A percentile compares a stretch with the other conserved stretches of the same genome.
phyloP scores from a whole-genome alignment of 2,329 filamentous ascomycete genomes.

The Paraphaeosphaeria minitans region DNA sequence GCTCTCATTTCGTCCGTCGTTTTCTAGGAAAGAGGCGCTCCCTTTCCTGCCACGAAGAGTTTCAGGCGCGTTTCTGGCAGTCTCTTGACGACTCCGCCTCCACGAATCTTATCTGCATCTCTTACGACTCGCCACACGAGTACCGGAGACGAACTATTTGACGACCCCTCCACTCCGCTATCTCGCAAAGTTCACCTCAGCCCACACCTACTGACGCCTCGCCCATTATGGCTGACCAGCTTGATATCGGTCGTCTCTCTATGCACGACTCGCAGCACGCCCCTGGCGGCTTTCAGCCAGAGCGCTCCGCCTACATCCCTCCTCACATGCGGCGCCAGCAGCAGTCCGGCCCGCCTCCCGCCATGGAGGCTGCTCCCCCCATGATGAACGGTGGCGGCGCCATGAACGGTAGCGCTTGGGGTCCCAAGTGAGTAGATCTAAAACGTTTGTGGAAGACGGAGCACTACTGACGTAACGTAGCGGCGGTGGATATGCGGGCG shows the following conservation, averaged over 20 bases:
- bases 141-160: slow-evolving; percentile 26
- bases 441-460: not conserved
- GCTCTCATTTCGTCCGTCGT: slow-evolving; percentile 47
- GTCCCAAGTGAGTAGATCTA: slow-evolving; percentile 40
- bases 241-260: slow-evolving; percentile 79
- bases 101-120: slow-evolving; percentile 33
- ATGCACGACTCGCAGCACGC: slow-evolving; percentile 70
- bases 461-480: slow-evolving; percentile 29
- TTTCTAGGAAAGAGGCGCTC: slow-evolving; percentile 45
- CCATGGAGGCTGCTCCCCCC: slow-evolving; percentile 50
- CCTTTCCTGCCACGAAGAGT: slow-evolving; percentile 45
- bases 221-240: slow-evolving; percentile 58
- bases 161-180: slow-evolving; percentile 12
- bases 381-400: slow-evolving; percentile 53
- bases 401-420: slow-evolving; percentile 69
- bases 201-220: slow-evolving; percentile 17
- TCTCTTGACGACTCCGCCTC: slow-evolving; percentile 37
- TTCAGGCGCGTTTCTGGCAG: slow-evolving; percentile 50
- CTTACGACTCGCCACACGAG: slow-evolving; percentile 40
- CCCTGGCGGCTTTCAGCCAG: slow-evolving; percentile 55
- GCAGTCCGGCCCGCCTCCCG: slow-evolving; percentile 35
- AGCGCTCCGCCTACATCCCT: slow-evolving; percentile 79
- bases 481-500: slow-evolving; percentile 37
- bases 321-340: slow-evolving; percentile 71
- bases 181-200: slow-evolving; percentile 9